Percentiles rank a stretch among this genome's conserved stretches.
These are phyloP conservation scores for Tilletia horrida DNA, from an alignment of 1,284 basidiomycete species.

Conservation along the genomic window DNA sequence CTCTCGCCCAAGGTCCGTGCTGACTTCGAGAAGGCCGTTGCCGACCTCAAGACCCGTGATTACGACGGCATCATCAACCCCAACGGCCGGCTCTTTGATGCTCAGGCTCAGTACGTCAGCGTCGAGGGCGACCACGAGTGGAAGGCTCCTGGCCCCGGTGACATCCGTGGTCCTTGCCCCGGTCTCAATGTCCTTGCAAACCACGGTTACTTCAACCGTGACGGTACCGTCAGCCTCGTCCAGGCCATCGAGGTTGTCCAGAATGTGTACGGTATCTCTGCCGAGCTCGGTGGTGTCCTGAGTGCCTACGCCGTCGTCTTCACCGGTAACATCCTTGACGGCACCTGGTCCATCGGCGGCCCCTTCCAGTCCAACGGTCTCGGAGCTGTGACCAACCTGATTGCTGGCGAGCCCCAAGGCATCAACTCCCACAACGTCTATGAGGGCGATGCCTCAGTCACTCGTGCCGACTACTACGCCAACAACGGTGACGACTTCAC, in stretches of 20 bases:
- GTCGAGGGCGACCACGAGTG: constrained; percentile 41
- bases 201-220: constrained; percentile 40
- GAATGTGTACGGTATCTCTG: constrained; percentile 35
- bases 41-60: constrained; percentile 22
- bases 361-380: constrained; percentile 28
- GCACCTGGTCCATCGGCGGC: constrained; percentile 40
- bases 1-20: constrained; percentile 12
- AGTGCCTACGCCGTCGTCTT: constrained; percentile 41
- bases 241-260: constrained; percentile 38
- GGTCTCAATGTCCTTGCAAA: constrained; percentile 40
- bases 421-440: constrained; percentile 33
- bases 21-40: constrained; percentile 16
- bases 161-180: constrained; percentile 42
- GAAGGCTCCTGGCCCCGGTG: constrained; percentile 33
- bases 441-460: constrained; percentile 38
- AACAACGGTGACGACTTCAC: constrained; percentile 30
- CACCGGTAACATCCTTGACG: constrained; percentile 42
- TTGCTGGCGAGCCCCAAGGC: constrained; percentile 32
- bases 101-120: constrained; percentile 31
- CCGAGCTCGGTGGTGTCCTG: constrained; percentile 32
- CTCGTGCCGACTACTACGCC: constrained; percentile 38
- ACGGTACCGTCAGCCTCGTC: constrained; percentile 33
- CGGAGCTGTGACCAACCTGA: constrained; percentile 30
- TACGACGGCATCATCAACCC: constrained; percentile 34
- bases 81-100: constrained; percentile 35